Percentiles rank a stretch among this genome's conserved stretches.
Conservation (phyloP, 1,284 basidiomycete species). For the Leccinum huronense region DNA sequence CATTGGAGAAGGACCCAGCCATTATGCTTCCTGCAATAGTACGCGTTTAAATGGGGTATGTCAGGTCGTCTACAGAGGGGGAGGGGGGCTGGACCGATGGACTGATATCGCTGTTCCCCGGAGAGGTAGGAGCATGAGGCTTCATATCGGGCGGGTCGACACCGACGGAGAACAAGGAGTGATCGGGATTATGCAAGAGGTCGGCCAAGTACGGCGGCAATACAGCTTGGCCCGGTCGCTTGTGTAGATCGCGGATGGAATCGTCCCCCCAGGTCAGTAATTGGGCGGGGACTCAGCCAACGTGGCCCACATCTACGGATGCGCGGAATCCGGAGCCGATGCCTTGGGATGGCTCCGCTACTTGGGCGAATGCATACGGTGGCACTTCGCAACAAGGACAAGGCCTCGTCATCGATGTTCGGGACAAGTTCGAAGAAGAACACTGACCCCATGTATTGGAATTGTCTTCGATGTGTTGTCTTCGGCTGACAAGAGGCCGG, state of each 20-base stretch:
- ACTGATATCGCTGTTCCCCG: conserved; percentile 24
- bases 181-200: conserved; percentile 63
- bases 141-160: conserved; percentile 41
- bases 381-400: conserved; percentile 28
- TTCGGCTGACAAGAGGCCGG: conserved; percentile 31
- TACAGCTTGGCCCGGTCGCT: conserved; percentile 65
- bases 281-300: conserved; percentile 22
- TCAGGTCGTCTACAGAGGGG: conserved; percentile 49
- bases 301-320: conserved; percentile 19
- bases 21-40: conserved; percentile 76
- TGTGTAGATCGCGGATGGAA: conserved; percentile 39
- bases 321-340: conserved; percentile 23
- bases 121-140: conserved; percentile 18
- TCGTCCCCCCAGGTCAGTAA: conserved; percentile 60
- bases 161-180: conserved; percentile 63
- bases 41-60: conserved; percentile 71
- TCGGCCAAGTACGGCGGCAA: conserved; percentile 65
- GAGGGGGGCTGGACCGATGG: conserved; percentile 31
- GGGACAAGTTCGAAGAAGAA: conserved; percentile 55
- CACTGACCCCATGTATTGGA: conserved; percentile 22
- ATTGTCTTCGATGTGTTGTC: neutral
- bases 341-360: conserved; percentile 28
- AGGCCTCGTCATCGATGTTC: conserved; percentile 49
- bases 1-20: conserved; percentile 74
- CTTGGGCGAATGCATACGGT: conserved; percentile 23